Evolutionary conservation across 2,329 filamentous ascomycete species (phyloP), one percentile per base, ranked within the genome.

Genomic region (Cytospora piceicola): DNA sequence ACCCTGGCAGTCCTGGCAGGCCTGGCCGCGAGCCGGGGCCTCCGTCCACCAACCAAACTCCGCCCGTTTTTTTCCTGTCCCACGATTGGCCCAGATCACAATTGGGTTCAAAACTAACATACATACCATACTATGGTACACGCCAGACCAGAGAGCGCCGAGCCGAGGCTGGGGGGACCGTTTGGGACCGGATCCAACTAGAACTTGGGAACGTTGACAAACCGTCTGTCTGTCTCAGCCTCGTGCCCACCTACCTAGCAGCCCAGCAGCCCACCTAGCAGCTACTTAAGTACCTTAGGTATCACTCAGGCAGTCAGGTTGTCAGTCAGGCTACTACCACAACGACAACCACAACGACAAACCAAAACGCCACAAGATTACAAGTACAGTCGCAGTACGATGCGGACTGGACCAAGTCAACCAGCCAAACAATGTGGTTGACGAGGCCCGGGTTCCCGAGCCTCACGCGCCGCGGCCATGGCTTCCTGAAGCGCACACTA

Each of bases 401-500:
- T 60, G 63, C 55, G 52, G 27, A 24, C 39, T 49, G 34, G 36
- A 61, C 22, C 36, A 36, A 42, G 22, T 4, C 34, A 7, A 34
- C 3, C 32, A 65, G 51, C 22, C 22, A 42, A 60, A 53, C 57
- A 55, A 65, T 65, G 63, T 52, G 63, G 63, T 51, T 61, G 58
- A n/a, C n/a, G n/a, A 65, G 36, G 58, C 39, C 53, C 9, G 22
- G 17, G 22, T 30, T 52, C 6, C 32, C 27, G 27, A 51, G 57
- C 63, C 15, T 52, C 57, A 54, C 30, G 22, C 34, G 56, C 20
- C 27, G 17, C 54, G 34, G 54, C 61, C 30, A 52, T 52, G 61
- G 53, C 15, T 30, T 55, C 34, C 11, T 36, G 27, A 15, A 52
- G 27, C 34, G 29, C 30, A 34, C 17, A 49, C 29, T 27, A 20